Conservation (phyloP, 2,329 filamentous ascomycete species). For the Sclerotinia glacialis region DNA sequence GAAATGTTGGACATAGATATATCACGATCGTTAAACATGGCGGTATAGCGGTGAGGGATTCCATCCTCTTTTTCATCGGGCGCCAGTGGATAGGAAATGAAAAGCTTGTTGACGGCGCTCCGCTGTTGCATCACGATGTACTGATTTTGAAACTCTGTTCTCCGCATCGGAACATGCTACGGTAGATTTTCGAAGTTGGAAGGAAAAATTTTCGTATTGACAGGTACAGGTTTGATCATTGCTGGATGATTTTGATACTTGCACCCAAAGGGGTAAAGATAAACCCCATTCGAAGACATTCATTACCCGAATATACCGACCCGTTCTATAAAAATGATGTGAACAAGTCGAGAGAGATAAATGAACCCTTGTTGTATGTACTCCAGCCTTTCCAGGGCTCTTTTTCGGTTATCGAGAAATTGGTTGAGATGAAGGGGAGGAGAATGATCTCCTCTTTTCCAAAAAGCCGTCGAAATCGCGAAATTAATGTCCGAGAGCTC, state of each 20-base stretch:
- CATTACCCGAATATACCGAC: not conserved
- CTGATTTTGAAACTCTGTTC: not conserved
- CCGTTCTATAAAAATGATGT: not conserved
- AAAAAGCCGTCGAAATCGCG: constrained; percentile 6
- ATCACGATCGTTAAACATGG: not conserved
- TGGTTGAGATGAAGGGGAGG: constrained; percentile 1
- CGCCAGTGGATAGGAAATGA: constrained; percentile 2
- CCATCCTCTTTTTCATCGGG: not conserved
- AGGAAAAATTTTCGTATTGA: constrained; percentile 3
- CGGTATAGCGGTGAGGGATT: constrained; percentile 9
- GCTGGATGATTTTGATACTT: not conserved
- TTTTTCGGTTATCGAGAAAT: constrained; percentile 13
- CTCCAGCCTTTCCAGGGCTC: not conserved
- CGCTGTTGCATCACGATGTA: constrained; percentile 17
- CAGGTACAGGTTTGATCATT: not conserved
- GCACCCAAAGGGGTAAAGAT: not conserved
- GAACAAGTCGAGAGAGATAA: not conserved
- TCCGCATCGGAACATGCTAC: constrained; percentile 13
- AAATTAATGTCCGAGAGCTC: constrained; percentile 14
- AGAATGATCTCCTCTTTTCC: not conserved
- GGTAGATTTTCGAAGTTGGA: not conserved
- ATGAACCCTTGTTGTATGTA: constrained; percentile 1
- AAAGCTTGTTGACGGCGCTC: not conserved
- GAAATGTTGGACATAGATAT: not conserved
- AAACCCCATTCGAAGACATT: not conserved